Evolutionary conservation across 371 early-diverging fungal genomes (phyloP).

Genomic region (Mortierella sp.): DNA sequence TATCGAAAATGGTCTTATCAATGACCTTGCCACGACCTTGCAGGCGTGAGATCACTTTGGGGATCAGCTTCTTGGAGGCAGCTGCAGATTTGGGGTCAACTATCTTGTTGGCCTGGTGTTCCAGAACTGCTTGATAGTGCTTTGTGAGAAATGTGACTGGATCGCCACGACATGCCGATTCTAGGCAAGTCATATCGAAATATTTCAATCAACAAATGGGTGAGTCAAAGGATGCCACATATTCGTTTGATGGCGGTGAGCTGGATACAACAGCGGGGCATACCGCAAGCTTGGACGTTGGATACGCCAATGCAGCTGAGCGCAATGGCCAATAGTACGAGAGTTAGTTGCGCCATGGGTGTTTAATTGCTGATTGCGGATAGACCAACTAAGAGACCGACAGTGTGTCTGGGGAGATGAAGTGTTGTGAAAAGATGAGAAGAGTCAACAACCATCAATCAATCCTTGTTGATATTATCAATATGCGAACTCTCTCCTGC

Average conservation of each 20-base stretch:
- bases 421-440: not conserved
- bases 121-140: constrained; percentile 22
- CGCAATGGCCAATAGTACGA: constrained; percentile 20
- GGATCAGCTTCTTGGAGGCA: constrained; percentile 9
- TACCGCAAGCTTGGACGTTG: constrained; percentile 41
- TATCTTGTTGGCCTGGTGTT: constrained; percentile 13
- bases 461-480: not conserved
- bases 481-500: not conserved
- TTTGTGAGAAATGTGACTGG: constrained; percentile 31
- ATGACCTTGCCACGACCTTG: constrained; percentile 19
- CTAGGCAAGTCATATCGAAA: constrained; percentile 7
- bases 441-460: not conserved
- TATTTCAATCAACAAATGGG: not conserved
- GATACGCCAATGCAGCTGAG: constrained; percentile 12
- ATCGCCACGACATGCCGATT: constrained; percentile 33
- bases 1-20: constrained; percentile 39
- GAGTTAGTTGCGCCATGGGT: constrained; percentile 15
- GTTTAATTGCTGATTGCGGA: not conserved
- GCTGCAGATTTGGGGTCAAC: not conserved
- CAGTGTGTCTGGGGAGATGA: not conserved
- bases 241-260: not conserved
- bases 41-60: not conserved
- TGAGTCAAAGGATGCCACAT: not conserved
- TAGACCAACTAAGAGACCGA: not conserved
- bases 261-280: not conserved